These are phyloP conservation scores for Colletotrichum siamense DNA, from an alignment of 2,329 filamentous ascomycete genomes.

Conservation along the genomic window DNA sequence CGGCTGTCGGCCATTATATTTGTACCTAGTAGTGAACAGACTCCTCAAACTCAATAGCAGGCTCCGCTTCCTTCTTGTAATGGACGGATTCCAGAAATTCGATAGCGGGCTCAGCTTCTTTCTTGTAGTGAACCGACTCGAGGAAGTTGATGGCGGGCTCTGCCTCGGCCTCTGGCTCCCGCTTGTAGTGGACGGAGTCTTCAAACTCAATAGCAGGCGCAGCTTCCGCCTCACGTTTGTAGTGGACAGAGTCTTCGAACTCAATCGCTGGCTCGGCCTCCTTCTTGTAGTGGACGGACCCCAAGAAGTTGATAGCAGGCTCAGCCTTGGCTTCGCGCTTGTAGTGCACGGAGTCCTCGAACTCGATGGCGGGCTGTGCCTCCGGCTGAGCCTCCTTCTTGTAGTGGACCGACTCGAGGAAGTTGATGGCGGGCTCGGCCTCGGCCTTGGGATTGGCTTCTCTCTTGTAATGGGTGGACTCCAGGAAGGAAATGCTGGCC, in stretches of 20 bases:
- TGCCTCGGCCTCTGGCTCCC: neutral
- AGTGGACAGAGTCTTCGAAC: neutral
- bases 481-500: neutral
- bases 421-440: neutral
- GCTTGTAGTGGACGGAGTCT: neutral
- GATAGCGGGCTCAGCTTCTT: neutral
- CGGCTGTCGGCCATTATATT: neutral
- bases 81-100: neutral
- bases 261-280: neutral
- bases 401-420: neutral
- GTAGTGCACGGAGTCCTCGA: conserved; percentile 3
- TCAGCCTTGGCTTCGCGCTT: neutral
- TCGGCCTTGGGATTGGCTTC: neutral
- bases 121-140: neutral
- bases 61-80: neutral
- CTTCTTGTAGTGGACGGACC: neutral
- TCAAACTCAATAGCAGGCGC: neutral
- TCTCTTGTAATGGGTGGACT: neutral
- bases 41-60: neutral
- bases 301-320: neutral
- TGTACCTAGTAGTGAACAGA: neutral
- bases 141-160: neutral
- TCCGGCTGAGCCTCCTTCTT: neutral
- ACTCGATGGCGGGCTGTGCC: neutral
- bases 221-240: neutral